Base-by-base conservation (phyloP, 2,329 filamentous ascomycete species). In the Scytalidium lignicola region DNA sequence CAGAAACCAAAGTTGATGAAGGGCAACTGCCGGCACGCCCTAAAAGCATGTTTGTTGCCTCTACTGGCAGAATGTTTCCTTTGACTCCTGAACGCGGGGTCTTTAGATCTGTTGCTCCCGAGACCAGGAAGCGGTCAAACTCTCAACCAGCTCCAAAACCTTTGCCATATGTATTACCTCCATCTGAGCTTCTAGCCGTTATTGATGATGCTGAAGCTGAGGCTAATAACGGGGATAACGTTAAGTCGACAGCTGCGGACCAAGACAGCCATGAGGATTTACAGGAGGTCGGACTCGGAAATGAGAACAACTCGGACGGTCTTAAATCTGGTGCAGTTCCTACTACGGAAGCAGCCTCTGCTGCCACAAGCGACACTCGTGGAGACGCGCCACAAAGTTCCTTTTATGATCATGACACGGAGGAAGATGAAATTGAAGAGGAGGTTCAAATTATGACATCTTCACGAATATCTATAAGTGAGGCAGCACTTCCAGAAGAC, bases 41-140 rank as follows among this genome's bases (percentile, higher is more conserved):
- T 62, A 63, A 71, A 65, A 65, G 67, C 67, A 61, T 75, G 53
- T 66, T 71, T 57, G 62, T 72, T 26, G 7, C 15, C 32, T 37
- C 32, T 8, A 37, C 32, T 17, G 23, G 23, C 10, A 26, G 23
- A 10, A 37, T 15, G n/a, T 37, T 37, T n/a, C 32, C 32, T 5
- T 37, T 37, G 12, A 37, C 32, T 37, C 32, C 32, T 37, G 12
- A 37, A 17, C 4, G 6, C n/a, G 32, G 32, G n/a, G n/a, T 37
- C 64, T 58, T 48, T 15, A 40, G 40, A 44, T 48, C 54, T 39
- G 32, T 51, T 4, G 21, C 51, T 18, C 17, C 45, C 15, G 51
- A 41, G 15, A 47, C 52, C 5, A 62, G 62, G 43, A 62, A 61
- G 26, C 58, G 63, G 41, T 60, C 63, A 7, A 52, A 58, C 39